A percentile compares a stretch with the other conserved stretches of the same genome.
Conservation (phyloP, 805 yeast genomes). For the Pichia sporocuriosa region DNA sequence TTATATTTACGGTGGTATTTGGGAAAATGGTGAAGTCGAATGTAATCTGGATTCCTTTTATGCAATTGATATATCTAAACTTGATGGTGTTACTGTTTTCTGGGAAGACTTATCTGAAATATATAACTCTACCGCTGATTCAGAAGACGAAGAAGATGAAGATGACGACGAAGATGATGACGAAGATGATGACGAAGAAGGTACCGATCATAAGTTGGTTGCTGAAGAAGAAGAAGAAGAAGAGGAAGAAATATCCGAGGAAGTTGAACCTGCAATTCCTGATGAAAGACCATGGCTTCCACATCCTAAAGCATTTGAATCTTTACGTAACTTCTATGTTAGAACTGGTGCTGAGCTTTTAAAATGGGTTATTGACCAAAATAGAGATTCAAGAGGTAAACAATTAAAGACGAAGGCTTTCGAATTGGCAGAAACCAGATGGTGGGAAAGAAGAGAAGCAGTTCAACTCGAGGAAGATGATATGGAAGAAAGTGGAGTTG, state of each 20-base stretch:
- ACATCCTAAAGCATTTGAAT: slow-evolving; percentile 91
- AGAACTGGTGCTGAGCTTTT: slow-evolving; percentile 83
- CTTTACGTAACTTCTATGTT: slow-evolving; percentile 72
- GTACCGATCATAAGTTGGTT: slow-evolving; percentile 37
- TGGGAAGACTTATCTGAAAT: slow-evolving; percentile 81
- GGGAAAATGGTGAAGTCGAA: slow-evolving; percentile 85
- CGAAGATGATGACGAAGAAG: slow-evolving; percentile 39
- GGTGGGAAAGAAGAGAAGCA: slow-evolving; percentile 98
- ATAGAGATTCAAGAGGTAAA: slow-evolving; percentile 82
- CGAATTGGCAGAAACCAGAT: slow-evolving; percentile 86
- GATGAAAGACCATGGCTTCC: slow-evolving; percentile 96
- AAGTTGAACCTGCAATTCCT: slow-evolving; percentile 63
- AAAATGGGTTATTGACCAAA: slow-evolving; percentile 88
- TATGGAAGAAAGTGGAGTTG: slow-evolving; percentile 89
- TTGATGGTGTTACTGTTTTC: slow-evolving; percentile 79
- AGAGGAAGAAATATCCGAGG: slow-evolving; percentile 56
- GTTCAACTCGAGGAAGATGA: slow-evolving; percentile 83
- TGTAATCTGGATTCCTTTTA: slow-evolving; percentile 79
- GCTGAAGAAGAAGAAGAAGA: slow-evolving; percentile 47
- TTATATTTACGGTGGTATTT: slow-evolving; percentile 84
- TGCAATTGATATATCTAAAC: slow-evolving; percentile 73
- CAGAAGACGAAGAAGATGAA: slow-evolving; percentile 59
- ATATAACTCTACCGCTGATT: slow-evolving; percentile 46
- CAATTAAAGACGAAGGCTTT: slow-evolving; percentile 83
- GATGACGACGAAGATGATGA: slow-evolving; percentile 66